phyloP scores from a whole-genome alignment of 345 rosid genomes.

The Bruguiera parviflora region DNA sequence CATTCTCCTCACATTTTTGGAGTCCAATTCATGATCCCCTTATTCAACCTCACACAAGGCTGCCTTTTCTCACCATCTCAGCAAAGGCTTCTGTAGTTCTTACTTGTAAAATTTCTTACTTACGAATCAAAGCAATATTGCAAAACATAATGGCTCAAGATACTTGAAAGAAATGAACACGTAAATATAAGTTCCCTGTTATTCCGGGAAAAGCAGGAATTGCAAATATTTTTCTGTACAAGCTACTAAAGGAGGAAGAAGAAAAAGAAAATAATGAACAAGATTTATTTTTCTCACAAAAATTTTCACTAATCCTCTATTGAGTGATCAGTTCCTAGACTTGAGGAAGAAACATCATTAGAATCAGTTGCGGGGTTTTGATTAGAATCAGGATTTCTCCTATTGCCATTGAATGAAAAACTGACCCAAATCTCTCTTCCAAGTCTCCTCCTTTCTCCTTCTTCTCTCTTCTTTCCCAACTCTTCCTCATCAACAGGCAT shows the following conservation, averaged over 20 bases:
- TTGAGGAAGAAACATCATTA: slow-evolving; percentile 19
- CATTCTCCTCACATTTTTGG: not conserved
- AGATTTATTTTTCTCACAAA: not conserved
- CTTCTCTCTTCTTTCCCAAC: slow-evolving; percentile 30
- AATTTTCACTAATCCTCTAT: slow-evolving; percentile 14
- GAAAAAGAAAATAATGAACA: not conserved
- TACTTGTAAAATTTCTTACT: no score
- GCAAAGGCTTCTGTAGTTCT: not conserved
- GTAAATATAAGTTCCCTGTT: not conserved
- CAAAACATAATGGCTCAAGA: no score
- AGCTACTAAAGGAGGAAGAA: not conserved
- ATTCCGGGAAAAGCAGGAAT: not conserved
- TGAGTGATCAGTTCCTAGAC: slow-evolving; percentile 20
- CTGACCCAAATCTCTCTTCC: slow-evolving; percentile 62
- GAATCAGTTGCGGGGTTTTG: slow-evolving; percentile 24
- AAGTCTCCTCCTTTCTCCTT: slow-evolving; percentile 20
- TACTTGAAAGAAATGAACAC: not conserved
- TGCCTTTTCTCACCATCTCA: not conserved
- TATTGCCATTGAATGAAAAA: slow-evolving; percentile 41
- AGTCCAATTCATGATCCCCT: not conserved
- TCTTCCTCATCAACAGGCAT: slow-evolving; percentile 72
- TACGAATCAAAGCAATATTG: no score
- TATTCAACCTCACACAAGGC: not conserved
- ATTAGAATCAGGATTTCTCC: slow-evolving; percentile 31
- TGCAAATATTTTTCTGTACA: slow-evolving; percentile 6